Evolutionary conservation across 1,284 basidiomycete genomes (phyloP), one percentile per base, ranked within the genome.

Genomic region (Fomitopsis palustris): DNA sequence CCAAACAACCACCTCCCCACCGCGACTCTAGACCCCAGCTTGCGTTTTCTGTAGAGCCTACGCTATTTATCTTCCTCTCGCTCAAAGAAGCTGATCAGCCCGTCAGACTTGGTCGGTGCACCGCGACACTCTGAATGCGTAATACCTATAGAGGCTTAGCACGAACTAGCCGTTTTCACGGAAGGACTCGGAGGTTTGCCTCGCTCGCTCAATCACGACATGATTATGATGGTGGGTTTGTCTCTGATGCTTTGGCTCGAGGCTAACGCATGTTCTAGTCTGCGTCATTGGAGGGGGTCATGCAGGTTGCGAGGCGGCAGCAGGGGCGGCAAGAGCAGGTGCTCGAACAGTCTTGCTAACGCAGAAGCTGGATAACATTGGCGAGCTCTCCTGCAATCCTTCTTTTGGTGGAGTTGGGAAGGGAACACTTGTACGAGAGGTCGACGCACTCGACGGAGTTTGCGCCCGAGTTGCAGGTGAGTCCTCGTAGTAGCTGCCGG

Each of bases 261-360:
- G 16, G 6, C 9, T 27, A 33, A 17, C 25, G 23, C 25, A 37
- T 27, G 42, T 31, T 33, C 5, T 27, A 90, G 92, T 95, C 0
- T 90, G 92, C 64, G 81, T 96, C 31, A 90, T 96, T 64, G 94
- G 93, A n/a, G 94, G 90, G 7, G 93, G 94, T 2, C 93, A 96
- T 77, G 94, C 94, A 31, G 93, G 93, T 1, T 93, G 91, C 65
- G 94, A 96, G 72, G 93, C 94, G 2, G 93, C 94, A 0, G 85
- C 93, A 10, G 93, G 88, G 3, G 83, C 93, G 10, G 92, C 94
- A 2, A 79, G 94, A 35, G 85, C 88, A 0, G 92, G 93, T 1
- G 92, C 93, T 1, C 78, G 81, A 61, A 95, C 94, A 0, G 65
- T 94, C 3, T 78, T 96, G 4, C 73, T 96, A 55, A 96, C 94